Evolutionary conservation across 352 stramenopile genomes (phyloP), one percentile per base, ranked within the genome.

Genomic region (Phytophthora pluvialis): DNA sequence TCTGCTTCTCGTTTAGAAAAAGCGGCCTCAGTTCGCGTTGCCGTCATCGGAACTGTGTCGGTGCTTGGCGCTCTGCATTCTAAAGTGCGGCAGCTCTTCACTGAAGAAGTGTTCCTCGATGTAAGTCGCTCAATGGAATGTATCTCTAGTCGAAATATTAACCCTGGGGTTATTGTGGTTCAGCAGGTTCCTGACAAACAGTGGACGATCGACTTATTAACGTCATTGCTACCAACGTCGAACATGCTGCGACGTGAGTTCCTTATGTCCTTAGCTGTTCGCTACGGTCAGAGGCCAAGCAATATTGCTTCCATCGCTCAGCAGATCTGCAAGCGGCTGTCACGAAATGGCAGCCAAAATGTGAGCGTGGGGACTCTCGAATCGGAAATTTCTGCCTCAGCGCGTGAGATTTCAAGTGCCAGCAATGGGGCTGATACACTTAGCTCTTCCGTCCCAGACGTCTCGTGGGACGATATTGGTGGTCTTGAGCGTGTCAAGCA

Each of bases 211-310:
- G 58, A 64, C 0, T 57, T 94, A 26, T 56, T 93, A 8, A 46
- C 43, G 2, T 83, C 76, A 1, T 62, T 92, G 18, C 45, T 87
- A 7, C 80, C 81, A 2, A 32, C 49, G 1, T 59, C 58, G 0
- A 48, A 76, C 5, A n/a, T 58, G 12, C 44, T 93, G 9, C 70
- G 70, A 11, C 67, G 70, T 15, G 72, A 86, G 40, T 77, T 88
- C 57, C 73, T 88, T 9, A 60, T 80, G 47, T 89, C 81, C 0
- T 65, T 91, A 28, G 77, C 81, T 5, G 75, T 92, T 39, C 87
- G 88, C 3, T 91, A 89, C 54, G 86, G 88, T n/a, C 88, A 95
- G 45, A 77, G 78, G 31, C 84, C 84, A 35, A 93, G 88, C 63
- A 83, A 91, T 31, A 80, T 95, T 18, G 67, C 71, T 11, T 76